phyloP scores from a whole-genome alignment of 805 yeast genomes.

The Ogataea corticis region DNA sequence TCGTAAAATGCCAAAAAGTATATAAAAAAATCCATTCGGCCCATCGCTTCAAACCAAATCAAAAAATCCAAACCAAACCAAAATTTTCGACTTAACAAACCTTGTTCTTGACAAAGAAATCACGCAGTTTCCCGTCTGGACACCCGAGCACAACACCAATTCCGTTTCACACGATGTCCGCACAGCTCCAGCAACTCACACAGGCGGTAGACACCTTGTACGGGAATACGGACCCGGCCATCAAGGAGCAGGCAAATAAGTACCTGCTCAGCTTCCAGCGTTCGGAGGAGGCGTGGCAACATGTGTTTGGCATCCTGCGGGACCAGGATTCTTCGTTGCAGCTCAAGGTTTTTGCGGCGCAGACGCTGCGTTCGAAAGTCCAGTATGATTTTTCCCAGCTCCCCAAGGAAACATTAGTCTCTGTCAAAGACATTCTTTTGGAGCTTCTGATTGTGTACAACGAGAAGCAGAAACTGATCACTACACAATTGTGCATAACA shows the following conservation, averaged over 20 bases:
- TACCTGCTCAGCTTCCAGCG: conserved; percentile 83
- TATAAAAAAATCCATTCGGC: neutral
- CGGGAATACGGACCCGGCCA: conserved; percentile 33
- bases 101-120: too few relatives aligned
- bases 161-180: neutral
- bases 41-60: conserved; percentile 6
- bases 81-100: conserved; percentile 1
- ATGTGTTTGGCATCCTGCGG: conserved; percentile 56
- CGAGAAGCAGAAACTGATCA: conserved; percentile 54
- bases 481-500: conserved; percentile 81
- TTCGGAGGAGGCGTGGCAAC: conserved; percentile 77
- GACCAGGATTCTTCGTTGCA: conserved; percentile 41
- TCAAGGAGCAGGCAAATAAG: conserved; percentile 47
- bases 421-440: conserved; percentile 70
- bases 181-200: conserved; percentile 33
- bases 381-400: conserved; percentile 84
- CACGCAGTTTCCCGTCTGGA: too few relatives aligned
- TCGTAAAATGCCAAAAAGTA: too few relatives aligned
- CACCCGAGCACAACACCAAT: too few relatives aligned
- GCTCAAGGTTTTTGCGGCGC: conserved; percentile 81
- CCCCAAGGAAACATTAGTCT: conserved; percentile 53
- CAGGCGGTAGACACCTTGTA: conserved; percentile 50
- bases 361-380: conserved; percentile 82
- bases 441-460: conserved; percentile 53
- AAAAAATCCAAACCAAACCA: conserved; percentile 3